Base-by-base conservation (phyloP, 2,329 filamentous ascomycete genomes). In the Stylonectria norvegica region DNA sequence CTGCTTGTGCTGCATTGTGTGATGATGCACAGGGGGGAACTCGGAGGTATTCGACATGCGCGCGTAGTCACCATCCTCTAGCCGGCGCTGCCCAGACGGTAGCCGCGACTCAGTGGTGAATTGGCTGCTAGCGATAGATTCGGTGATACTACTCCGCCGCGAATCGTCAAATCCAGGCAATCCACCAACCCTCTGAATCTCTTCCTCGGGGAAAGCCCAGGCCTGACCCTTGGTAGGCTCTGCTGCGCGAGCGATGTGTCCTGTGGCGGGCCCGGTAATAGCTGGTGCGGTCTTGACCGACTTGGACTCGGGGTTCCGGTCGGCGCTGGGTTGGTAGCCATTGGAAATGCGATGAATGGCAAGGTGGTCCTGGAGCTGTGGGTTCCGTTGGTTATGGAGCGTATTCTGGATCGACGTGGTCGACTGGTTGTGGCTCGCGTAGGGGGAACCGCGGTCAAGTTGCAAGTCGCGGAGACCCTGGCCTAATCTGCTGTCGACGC, bases 211-310 rank as follows among this genome's bases (percentile, higher is more conserved):
- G 53, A 90, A 90, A 50, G 86, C 86, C 86, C 86, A 91, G 4
- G 86, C 83, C 60, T 85, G 86, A 59, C 86, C 86, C 62, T 89
- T 89, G 9, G 85, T 90, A 5, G 86, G 86, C 60, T 88, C 84
- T 20, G 85, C 82, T 27, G 86, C 86, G 52, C 71, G 82, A 57
- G 78, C 84, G 68, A 75, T 86, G 57, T 69, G 79, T 65, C 73
- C 77, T 38, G 69, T 81, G 50, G 72, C 83, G 48, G 71, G 85
- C 50, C 85, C 85, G 18, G 83, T 87, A 54, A 91, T 91, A 7
- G 85, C 79, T 5, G 86, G 86, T 3, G 86, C 86, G 2, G 81
- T 83, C 49, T 83, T 76, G 37, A 77, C 70, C 7, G 72, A 71
- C 59, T 75, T 79, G 9, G 66, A 59, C 17, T 81, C 75, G 1